Base-by-base conservation (phyloP, 495 filamentous ascomycete genomes). In the Neurospora sp. region DNA sequence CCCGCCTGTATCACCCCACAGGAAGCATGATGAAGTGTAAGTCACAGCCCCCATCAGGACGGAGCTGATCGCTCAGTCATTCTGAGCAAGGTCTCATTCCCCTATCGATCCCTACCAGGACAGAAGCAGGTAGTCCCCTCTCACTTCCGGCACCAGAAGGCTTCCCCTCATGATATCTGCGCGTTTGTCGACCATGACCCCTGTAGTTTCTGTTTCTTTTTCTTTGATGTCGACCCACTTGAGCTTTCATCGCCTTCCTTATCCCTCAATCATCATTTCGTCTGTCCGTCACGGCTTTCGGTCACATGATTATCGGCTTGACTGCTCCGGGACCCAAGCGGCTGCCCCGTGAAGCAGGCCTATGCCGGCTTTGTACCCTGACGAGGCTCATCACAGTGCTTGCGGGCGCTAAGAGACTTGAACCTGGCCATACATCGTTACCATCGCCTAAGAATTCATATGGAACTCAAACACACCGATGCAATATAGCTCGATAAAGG, bases 11-110 rank as follows among this genome's bases (percentile, higher is more conserved):
- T 74, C 75, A 78, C 78, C 72, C 72, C 75, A 77, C 76, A 74
- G 69, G 69, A 78, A 74, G 72, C 74, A 77, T 70, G 74, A 69
- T 74, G 75, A 78, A 18, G 76, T 78, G 76, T 73, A 79, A 77
- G 74, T 78, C 74, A 77, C 74, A 59, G 77, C 73, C 77, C 74
- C 78, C 73, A 79, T 76, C 41, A 69, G 53, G 12, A 65, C 27
- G 27, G 53, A 37, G 53, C 22, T 65, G 53, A 65, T 31, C 27
- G 4, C 53, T 65, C 53, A 31, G 53, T 65, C 8, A 3, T 35
- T 18, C 12, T 65, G 12, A 27, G 27, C 53, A 8, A 65, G 27
- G 53, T 35, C 53, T 37, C 53, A 37, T 27, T 65, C 53, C 27
- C 6, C 27, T 35, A 65, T 65, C 14, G 53, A 1, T 35, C 22